Evolutionary conservation across 306 rosid genomes (phyloP).

Genomic region (Rosa persica): DNA sequence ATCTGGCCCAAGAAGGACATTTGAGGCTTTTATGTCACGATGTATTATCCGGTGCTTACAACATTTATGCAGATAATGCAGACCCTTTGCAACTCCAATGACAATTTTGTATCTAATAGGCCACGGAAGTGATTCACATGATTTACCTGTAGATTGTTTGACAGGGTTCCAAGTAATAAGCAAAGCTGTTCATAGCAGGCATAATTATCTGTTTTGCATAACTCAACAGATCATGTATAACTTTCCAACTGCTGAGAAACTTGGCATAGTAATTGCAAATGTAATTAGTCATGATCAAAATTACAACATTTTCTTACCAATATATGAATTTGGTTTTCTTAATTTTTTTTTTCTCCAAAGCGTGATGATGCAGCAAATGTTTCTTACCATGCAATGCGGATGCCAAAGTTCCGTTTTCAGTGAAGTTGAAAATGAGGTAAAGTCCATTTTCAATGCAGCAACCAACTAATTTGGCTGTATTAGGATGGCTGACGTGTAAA

Average conservation of each 20-base stretch:
- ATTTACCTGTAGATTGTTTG: slow-evolving; percentile 47
- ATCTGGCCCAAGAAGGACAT: slow-evolving; percentile 90
- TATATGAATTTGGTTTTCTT: neutral
- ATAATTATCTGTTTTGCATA: neutral
- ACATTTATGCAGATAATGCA: slow-evolving; percentile 84
- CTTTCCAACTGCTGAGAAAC: neutral
- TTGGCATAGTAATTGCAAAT: neutral
- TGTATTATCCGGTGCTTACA: slow-evolving; percentile 91
- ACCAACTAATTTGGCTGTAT: slow-evolving; percentile 72
- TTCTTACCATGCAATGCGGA: slow-evolving; percentile 83
- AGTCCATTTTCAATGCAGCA: slow-evolving; percentile 88
- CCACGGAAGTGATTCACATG: slow-evolving; percentile 64
- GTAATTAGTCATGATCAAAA: neutral
- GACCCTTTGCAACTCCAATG: slow-evolving; percentile 87
- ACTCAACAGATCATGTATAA: neutral
- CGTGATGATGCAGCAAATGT: neutral
- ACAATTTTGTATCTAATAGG: slow-evolving; percentile 70
- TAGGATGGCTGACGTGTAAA: slow-evolving; percentile 83
- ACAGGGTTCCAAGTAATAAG: neutral
- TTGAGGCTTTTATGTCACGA: slow-evolving; percentile 93
- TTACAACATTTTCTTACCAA: neutral
- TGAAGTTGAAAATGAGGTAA: slow-evolving; percentile 67
- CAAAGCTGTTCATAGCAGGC: neutral
- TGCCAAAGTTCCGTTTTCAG: slow-evolving; percentile 86
- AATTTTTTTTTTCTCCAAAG: neutral